Evolutionary conservation across 495 filamentous ascomycete genomes (phyloP).

Genomic region (Hypoxylon intermedium): DNA sequence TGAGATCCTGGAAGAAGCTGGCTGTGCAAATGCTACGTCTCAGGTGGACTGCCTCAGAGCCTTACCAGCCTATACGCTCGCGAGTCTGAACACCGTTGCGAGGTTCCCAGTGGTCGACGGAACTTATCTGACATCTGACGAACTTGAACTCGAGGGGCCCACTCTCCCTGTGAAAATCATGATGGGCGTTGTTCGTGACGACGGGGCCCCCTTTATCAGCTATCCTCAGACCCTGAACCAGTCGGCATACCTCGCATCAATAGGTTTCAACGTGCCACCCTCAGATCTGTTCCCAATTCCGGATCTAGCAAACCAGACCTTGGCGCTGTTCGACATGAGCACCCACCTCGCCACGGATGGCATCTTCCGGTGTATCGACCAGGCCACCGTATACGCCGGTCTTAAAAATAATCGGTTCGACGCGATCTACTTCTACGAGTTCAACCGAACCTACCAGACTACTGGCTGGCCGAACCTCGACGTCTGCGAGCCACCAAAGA

Average conservation of each 20-base stretch:
- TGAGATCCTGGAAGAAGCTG: conserved; percentile 50
- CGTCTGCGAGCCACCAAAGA: conserved; percentile 54
- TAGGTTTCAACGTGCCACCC: conserved; percentile 47
- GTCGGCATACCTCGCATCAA: conserved; percentile 47
- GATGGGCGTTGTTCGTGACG: conserved; percentile 58
- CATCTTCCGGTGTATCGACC: conserved; percentile 58
- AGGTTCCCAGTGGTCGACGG: conserved; percentile 58
- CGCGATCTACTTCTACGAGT: conserved; percentile 53
- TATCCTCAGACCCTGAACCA: conserved; percentile 48
- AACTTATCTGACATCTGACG: conserved; percentile 48
- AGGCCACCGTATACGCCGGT: conserved; percentile 53
- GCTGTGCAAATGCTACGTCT: conserved; percentile 51
- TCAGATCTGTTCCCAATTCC: conserved; percentile 47
- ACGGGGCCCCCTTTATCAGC: conserved; percentile 56
- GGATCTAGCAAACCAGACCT: conserved; percentile 47
- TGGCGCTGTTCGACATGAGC: conserved; percentile 53
- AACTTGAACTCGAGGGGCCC: conserved; percentile 44
- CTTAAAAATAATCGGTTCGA: conserved; percentile 43
- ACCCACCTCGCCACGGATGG: conserved; percentile 56
- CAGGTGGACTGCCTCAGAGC: conserved; percentile 57
- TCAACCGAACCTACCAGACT: conserved; percentile 61
- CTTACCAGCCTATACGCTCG: conserved; percentile 45
- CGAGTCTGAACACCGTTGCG: conserved; percentile 36
- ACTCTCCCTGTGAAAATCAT: conserved; percentile 46
- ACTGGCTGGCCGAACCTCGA: conserved; percentile 53